These are phyloP conservation scores for Mortierella hygrophila DNA, from an alignment of 192 early-diverging fungal species.

Conservation along the genomic window DNA sequence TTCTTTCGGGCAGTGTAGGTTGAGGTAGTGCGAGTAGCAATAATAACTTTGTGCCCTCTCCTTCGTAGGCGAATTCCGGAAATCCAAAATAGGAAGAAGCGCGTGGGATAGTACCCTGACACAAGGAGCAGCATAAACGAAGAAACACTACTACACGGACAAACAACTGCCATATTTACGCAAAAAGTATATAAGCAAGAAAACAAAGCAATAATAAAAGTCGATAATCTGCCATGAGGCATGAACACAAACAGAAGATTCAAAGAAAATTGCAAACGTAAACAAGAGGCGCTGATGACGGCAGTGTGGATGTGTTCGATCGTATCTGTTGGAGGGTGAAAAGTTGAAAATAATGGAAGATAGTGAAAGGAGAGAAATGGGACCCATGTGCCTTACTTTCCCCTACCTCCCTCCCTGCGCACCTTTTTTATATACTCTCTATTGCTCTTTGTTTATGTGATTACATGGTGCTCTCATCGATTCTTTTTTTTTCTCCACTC, in stretches of 20 bases:
- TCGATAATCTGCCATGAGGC: too few relatives aligned
- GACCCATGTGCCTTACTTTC: background rate
- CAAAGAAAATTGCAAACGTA: background rate
- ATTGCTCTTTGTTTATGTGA: background rate
- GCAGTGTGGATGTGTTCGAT: background rate
- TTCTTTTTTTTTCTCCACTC: constrained; percentile 6
- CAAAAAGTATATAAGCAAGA: background rate
- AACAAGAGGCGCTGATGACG: background rate
- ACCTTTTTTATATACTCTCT: background rate
- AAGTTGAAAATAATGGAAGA: too few relatives aligned
- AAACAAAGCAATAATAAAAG: too few relatives aligned
- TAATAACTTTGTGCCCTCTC: background rate
- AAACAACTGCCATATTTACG: background rate
- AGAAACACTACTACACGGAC: too few relatives aligned
- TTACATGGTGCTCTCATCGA: constrained; percentile 1
- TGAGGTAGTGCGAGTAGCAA: background rate
- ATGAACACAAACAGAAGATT: too few relatives aligned
- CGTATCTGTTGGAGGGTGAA: background rate
- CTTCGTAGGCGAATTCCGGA: constrained; percentile 61
- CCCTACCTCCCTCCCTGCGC: background rate
- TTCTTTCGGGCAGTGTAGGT: too few relatives aligned
- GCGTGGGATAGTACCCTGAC: constrained; percentile 27
- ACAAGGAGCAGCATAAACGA: background rate
- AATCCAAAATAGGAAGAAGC: constrained; percentile 34
- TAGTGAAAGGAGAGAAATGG: background rate